Evolutionary conservation across 352 stramenopile genomes (phyloP).

Genomic region (Phytophthora sp.): DNA sequence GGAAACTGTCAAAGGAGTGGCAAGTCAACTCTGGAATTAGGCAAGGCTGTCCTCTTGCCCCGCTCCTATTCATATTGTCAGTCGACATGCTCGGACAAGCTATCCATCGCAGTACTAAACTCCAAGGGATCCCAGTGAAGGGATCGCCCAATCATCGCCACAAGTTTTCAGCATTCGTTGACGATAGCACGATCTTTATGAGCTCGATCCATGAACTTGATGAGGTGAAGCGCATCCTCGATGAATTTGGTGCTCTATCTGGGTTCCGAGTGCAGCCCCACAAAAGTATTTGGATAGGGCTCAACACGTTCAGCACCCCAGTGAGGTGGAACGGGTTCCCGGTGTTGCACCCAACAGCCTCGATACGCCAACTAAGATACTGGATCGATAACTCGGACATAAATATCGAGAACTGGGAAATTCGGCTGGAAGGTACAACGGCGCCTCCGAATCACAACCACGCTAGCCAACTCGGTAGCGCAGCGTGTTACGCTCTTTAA

Average conservation of each 20-base stretch:
- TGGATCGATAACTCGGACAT: background rate
- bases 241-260: conserved; percentile 1
- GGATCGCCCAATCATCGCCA: background rate
- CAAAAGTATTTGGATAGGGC: background rate
- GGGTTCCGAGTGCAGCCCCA: background rate
- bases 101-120: background rate
- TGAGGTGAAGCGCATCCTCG: background rate
- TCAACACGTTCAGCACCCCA: background rate
- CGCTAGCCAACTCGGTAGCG: background rate
- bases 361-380: background rate
- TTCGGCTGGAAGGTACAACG: conserved; percentile 3
- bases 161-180: background rate
- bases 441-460: conserved; percentile 1
- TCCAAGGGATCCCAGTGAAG: background rate
- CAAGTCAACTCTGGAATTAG: background rate
- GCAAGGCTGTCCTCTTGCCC: background rate
- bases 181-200: conserved; percentile 1
- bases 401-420: background rate
- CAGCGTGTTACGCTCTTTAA: background rate
- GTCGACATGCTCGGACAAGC: background rate
- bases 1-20: background rate
- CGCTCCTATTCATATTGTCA: background rate
- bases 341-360: background rate
- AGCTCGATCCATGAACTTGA: background rate
- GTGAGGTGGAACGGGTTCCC: background rate